Evolutionary conservation across 2,329 filamentous ascomycete species (phyloP).

Genomic region (Colletotrichum salicis): DNA sequence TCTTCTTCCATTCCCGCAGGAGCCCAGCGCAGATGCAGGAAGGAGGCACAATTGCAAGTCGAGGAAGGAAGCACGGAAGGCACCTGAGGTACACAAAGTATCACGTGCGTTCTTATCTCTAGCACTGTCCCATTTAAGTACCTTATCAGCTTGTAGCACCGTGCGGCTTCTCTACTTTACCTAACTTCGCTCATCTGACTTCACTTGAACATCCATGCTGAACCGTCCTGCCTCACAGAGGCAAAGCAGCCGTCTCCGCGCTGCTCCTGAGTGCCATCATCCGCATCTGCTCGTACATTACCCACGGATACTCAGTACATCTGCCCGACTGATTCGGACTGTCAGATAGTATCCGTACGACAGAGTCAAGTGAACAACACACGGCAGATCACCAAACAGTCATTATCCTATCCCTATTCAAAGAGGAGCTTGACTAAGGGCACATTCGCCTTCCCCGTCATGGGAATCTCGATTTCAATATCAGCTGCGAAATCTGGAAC

Average conservation of each 20-base stretch:
- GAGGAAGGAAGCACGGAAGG: no score
- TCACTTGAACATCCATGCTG: background rate
- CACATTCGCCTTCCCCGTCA: background rate
- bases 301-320: background rate
- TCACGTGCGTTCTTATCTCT: background rate
- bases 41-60: no score
- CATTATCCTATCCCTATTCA: background rate
- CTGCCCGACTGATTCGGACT: background rate
- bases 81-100: background rate
- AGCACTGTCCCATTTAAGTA: background rate
- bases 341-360: background rate
- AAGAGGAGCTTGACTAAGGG: background rate
- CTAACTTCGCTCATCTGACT: background rate
- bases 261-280: no score
- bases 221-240: background rate
- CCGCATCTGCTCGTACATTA: background rate
- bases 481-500: conserved; percentile 27
- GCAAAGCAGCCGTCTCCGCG: no score
- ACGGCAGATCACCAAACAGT: background rate
- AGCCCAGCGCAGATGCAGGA: background rate
- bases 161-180: background rate
- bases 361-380: background rate
- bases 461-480: conserved; percentile 15
- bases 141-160: background rate
- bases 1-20: background rate